Base-by-base conservation (phyloP, 164 flowering plant genomes). In the Umbellularia californica region DNA sequence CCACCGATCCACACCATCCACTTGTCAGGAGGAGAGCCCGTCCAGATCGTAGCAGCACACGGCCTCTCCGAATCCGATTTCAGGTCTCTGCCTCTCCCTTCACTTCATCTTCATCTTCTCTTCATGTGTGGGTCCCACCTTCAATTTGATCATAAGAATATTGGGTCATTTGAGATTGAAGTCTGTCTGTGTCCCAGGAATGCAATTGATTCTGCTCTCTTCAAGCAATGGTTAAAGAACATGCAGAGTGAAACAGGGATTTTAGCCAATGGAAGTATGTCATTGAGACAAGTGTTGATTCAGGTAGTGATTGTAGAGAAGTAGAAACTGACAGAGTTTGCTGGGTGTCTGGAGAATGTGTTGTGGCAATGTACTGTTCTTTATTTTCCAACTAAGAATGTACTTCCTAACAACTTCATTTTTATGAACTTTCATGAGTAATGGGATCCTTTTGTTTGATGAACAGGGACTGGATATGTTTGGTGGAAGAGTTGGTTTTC, bases 401-500 rank as follows among this genome's bases (percentile, higher is more conserved):
- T 0, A 41, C n/a, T 69, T 69, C 14, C n/a, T 41, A 22, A n/a
- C 52, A 35, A 24, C 62, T 70, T 25, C 35, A 33, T 1, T 58
- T 58, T 23, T 60, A 13, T 55, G 35, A 23, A 33, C 52, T 50
- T 64, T 62, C 6, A 14, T 25, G 35, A 23, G 58, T 41, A 67
- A 28, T 41, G 68, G 47, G n/a, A 27, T 30, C 17, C 15, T 52
- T 51, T 3, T 69, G 9, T 33, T 65, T 72, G 68, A 55, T 28
- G 3, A 58, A 64, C 84, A 94, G 98, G 93, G 93, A 35, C 87
- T 95, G 30, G 97, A 92, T 80, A 89, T 90, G 92, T 95, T 95
- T 83, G 97, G 97, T 64, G 78, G 77, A 75, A 86, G 92, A 7
- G 77, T 93, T 73, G 97, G 99, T 27, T 93, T 95, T 82, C 82